A percentile compares a stretch with the other conserved stretches of the same genome.
Conservation (phyloP, 495 filamentous ascomycete species). For the Aspergillus sparsus region DNA sequence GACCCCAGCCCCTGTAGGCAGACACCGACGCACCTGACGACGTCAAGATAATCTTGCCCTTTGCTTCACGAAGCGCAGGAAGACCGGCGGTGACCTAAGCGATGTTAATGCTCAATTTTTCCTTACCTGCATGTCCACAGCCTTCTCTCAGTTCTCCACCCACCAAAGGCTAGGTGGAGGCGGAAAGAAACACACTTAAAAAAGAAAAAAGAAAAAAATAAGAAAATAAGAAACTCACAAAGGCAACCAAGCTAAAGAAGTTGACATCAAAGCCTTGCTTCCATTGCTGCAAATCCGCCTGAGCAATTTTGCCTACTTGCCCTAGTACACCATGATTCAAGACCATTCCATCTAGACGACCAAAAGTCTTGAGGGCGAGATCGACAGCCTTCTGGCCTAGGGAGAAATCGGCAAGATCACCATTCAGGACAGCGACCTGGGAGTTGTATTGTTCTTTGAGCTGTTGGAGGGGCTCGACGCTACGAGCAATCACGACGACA, state of each 20-base stretch:
- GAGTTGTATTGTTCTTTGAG: constrained; percentile 64
- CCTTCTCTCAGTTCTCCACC: no score
- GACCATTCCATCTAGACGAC: constrained; percentile 76
- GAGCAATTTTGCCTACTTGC: constrained; percentile 71
- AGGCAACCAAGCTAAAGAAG: constrained; percentile 73
- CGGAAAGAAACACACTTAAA: background rate
- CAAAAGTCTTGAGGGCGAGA: constrained; percentile 63
- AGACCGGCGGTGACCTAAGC: constrained; percentile 71
- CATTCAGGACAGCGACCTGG: constrained; percentile 70
- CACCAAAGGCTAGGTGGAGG: no score
- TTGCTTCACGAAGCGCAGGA: constrained; percentile 65
- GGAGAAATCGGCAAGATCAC: constrained; percentile 70
- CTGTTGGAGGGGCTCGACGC: constrained; percentile 60
- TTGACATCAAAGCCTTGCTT: constrained; percentile 76
- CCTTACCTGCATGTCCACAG: no score
- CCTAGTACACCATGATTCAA: constrained; percentile 84
- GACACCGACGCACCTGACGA: constrained; percentile 72
- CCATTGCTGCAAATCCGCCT: constrained; percentile 70
- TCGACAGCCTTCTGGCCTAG: constrained; percentile 63
- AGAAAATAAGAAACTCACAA: constrained; percentile 56
- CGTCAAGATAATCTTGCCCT: constrained; percentile 71
- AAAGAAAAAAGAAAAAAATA: background rate
- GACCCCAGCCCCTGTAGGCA: constrained; percentile 72
- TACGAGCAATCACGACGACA: constrained; percentile 76
- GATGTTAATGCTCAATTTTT: background rate